Conservation (phyloP, 805 yeast species). For the Zygoascus ofunaensis region DNA sequence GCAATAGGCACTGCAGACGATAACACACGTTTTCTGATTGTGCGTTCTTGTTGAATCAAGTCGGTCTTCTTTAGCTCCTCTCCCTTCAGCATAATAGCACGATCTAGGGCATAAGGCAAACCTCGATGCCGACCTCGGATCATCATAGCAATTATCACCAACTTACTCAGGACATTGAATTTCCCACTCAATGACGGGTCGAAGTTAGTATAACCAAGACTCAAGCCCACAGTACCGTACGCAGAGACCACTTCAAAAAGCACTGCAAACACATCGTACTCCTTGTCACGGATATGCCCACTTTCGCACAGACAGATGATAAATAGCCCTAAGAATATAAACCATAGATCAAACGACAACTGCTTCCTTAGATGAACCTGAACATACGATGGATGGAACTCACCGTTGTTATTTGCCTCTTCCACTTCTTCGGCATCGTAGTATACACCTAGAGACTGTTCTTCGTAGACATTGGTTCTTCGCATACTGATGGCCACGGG, state of each 20-base stretch:
- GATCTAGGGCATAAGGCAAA: slow-evolving; percentile 81
- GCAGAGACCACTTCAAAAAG: slow-evolving; percentile 89
- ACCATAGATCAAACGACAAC: slow-evolving; percentile 92
- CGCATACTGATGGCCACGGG: slow-evolving; percentile 95
- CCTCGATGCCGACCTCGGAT: slow-evolving; percentile 96
- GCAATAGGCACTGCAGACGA: slow-evolving; percentile 12
- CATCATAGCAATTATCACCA: slow-evolving; percentile 82
- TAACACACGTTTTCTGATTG: slow-evolving; percentile 10
- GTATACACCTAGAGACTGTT: slow-evolving; percentile 91
- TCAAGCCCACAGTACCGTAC: slow-evolving; percentile 92
- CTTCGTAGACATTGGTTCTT: slow-evolving; percentile 96
- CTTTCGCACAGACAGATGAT: slow-evolving; percentile 84
- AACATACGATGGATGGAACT: slow-evolving; percentile 52
- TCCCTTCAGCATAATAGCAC: slow-evolving; percentile 83
- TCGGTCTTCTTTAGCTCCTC: slow-evolving; percentile 33
- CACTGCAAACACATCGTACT: slow-evolving; percentile 60
- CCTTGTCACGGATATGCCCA: slow-evolving; percentile 39
- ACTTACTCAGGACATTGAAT: slow-evolving; percentile 64
- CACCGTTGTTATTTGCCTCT: slow-evolving; percentile 26
- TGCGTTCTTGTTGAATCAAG: slow-evolving; percentile 12
- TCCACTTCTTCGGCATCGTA: slow-evolving; percentile 26
- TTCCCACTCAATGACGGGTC: slow-evolving; percentile 64
- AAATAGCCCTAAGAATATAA: slow-evolving; percentile 74
- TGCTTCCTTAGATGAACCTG: slow-evolving; percentile 87
- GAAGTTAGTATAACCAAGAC: slow-evolving; percentile 68